These are phyloP conservation scores for Tremellales sp. DNA, from an alignment of 1,284 basidiomycete genomes.

Conservation along the genomic window DNA sequence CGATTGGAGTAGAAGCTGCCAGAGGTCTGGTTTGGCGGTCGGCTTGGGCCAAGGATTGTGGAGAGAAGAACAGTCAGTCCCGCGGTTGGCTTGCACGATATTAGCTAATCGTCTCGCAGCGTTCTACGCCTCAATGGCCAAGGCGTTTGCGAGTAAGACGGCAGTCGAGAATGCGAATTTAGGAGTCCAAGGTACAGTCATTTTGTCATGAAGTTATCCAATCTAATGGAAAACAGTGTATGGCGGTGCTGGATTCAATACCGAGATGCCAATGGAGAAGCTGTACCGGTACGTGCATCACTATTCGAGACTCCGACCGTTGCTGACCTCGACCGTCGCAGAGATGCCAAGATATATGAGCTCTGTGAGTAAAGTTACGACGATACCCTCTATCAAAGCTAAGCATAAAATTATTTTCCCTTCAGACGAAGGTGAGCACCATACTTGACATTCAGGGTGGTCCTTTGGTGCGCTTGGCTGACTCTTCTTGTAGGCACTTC, in stretches of 20 bases:
- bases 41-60: constrained; percentile 53
- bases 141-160: constrained; percentile 50
- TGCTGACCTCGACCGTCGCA: constrained; percentile 1
- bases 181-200: constrained; percentile 49
- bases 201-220: too few relatives aligned
- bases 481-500: constrained; percentile 35
- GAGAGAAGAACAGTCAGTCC: constrained; percentile 50
- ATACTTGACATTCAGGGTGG: not conserved
- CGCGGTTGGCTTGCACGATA: not conserved
- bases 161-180: constrained; percentile 52
- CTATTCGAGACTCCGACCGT: not conserved
- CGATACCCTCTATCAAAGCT: not conserved
- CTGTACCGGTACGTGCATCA: constrained; percentile 48
- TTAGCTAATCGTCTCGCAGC: constrained; percentile 28
- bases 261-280: constrained; percentile 56
- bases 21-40: constrained; percentile 54
- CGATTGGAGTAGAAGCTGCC: constrained; percentile 53
- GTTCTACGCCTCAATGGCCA: constrained; percentile 56
- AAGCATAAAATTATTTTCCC: not conserved
- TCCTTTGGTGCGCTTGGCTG: not conserved
- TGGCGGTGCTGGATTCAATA: constrained; percentile 55
- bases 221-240: constrained; percentile 28
- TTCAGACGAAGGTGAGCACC: constrained; percentile 36
- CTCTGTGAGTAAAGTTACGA: constrained; percentile 45
- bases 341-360: constrained; percentile 52